A percentile compares a stretch with the other conserved stretches of the same genome.
Conservation (phyloP, 2,329 filamentous ascomycete genomes). For the Aspergillus sp. region DNA sequence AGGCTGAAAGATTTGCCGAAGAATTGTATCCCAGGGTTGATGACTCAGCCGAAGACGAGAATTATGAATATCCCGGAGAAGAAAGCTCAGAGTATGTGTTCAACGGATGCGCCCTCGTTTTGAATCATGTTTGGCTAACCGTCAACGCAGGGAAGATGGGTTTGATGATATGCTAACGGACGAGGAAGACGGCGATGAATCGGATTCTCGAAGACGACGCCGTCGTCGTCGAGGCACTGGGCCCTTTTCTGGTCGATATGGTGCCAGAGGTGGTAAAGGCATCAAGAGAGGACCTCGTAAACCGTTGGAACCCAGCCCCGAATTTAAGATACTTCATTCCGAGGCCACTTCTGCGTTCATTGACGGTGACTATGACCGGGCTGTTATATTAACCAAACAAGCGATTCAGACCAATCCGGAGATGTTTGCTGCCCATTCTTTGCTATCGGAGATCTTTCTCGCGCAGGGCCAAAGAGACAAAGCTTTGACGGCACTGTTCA, state of each 20-base stretch:
- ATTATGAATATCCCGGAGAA: constrained; percentile 25
- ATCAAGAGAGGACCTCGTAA: constrained; percentile 48
- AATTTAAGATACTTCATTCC: constrained; percentile 49
- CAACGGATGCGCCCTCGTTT: background rate
- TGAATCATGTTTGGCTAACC: constrained; percentile 7
- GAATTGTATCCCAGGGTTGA: constrained; percentile 10
- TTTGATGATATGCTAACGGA: constrained; percentile 21
- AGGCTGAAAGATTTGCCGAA: background rate
- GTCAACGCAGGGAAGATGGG: constrained; percentile 24
- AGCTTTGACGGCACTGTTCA: constrained; percentile 56
- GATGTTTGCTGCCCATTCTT: constrained; percentile 60
- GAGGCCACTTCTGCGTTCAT: constrained; percentile 51
- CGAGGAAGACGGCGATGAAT: constrained; percentile 26
- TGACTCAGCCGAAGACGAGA: constrained; percentile 24
- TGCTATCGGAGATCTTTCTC: constrained; percentile 60
- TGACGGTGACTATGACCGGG: constrained; percentile 47
- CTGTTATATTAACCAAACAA: constrained; percentile 43
- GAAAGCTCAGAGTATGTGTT: constrained; percentile 27
- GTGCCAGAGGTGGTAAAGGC: constrained; percentile 45
- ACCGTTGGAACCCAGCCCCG: constrained; percentile 47
- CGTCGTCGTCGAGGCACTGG: constrained; percentile 33
- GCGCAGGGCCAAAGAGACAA: constrained; percentile 57
- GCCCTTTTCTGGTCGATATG: constrained; percentile 36
- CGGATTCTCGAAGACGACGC: constrained; percentile 24
- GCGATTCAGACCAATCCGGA: constrained; percentile 61